A percentile compares a stretch with the other conserved stretches of the same genome.
Conservation (phyloP, 2,329 filamentous ascomycete species). For the Elsinoe australis region DNA sequence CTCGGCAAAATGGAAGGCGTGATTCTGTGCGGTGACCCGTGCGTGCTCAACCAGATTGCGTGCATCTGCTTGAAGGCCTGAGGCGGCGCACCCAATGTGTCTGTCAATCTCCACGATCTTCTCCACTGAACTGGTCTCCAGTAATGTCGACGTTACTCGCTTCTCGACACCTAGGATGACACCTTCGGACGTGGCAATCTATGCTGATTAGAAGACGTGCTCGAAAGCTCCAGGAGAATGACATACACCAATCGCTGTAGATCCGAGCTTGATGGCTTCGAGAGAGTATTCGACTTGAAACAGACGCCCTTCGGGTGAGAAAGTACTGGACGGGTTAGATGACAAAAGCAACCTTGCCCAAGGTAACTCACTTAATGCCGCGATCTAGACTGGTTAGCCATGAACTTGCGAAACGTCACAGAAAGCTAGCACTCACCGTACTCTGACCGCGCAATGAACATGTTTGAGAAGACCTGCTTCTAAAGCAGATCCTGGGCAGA, state of each 20-base stretch:
- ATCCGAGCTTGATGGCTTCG: conserved; percentile 98
- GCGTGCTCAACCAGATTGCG: conserved; percentile 98
- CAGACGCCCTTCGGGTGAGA: conserved; percentile 97
- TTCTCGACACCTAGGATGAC: conserved; percentile 98
- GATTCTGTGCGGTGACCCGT: conserved; percentile 92
- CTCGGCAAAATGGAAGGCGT: conserved; percentile 97
- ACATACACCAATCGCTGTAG: conserved; percentile 85
- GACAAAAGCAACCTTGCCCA: no score
- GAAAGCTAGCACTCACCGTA: conserved; percentile 63
- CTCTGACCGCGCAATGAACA: conserved; percentile 99
- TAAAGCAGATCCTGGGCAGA: no score
- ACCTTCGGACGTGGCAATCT: conserved; percentile 85
- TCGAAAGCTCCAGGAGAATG: no score
- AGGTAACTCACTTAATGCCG: conserved; percentile 89
- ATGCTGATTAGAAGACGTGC: conserved; percentile 7
- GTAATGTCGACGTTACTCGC: conserved; percentile 92
- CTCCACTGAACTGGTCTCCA: conserved; percentile 95
- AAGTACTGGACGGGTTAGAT: conserved; percentile 59
- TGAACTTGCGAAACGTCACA: conserved; percentile 20
- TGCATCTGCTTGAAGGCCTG: conserved; percentile 91
- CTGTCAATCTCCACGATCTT: conserved; percentile 99
- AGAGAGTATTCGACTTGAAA: conserved; percentile 99
- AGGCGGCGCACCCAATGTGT: conserved; percentile 99
- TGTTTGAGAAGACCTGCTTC: conserved; percentile 47
- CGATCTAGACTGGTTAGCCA: conserved; percentile 55